Evolutionary conservation across 495 filamentous ascomycete species (phyloP).

Genomic region (Hyaloscypha hepaticicola): DNA sequence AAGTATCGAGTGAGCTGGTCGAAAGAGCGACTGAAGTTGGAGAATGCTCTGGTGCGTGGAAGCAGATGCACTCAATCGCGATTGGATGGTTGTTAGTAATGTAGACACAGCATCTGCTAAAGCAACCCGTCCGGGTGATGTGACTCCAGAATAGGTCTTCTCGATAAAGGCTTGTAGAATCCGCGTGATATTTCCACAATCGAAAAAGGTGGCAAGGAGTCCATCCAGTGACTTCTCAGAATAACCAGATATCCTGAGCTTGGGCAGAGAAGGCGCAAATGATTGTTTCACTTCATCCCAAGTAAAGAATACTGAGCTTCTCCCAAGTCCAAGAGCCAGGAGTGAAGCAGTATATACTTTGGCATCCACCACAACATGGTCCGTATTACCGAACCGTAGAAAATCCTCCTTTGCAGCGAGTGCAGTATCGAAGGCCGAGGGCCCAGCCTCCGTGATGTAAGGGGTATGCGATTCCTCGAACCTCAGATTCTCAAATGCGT

Average conservation of each 20-base stretch:
- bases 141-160: constrained; percentile 38
- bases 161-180: constrained; percentile 55
- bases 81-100: constrained; percentile 54
- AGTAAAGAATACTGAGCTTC: constrained; percentile 75
- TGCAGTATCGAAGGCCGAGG: constrained; percentile 69
- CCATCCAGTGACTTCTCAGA: constrained; percentile 56
- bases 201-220: constrained; percentile 56
- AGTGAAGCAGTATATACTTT: constrained; percentile 60
- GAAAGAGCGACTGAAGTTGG: constrained; percentile 67
- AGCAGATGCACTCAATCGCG: constrained; percentile 48
- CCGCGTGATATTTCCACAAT: constrained; percentile 58
- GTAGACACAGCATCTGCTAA: constrained; percentile 58
- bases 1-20: constrained; percentile 61
- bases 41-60: constrained; percentile 53
- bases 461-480: constrained; percentile 47
- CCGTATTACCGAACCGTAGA: constrained; percentile 32
- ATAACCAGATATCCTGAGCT: constrained; percentile 67
- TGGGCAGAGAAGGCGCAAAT: constrained; percentile 56
- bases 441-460: constrained; percentile 78
- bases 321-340: constrained; percentile 71
- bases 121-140: constrained; percentile 56
- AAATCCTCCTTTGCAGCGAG: constrained; percentile 40
- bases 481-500: constrained; percentile 54
- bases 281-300: constrained; percentile 57
- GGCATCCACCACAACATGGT: constrained; percentile 39